Base-by-base conservation (phyloP, 352 stramenopile species). In the Pythium folliculosum region DNA sequence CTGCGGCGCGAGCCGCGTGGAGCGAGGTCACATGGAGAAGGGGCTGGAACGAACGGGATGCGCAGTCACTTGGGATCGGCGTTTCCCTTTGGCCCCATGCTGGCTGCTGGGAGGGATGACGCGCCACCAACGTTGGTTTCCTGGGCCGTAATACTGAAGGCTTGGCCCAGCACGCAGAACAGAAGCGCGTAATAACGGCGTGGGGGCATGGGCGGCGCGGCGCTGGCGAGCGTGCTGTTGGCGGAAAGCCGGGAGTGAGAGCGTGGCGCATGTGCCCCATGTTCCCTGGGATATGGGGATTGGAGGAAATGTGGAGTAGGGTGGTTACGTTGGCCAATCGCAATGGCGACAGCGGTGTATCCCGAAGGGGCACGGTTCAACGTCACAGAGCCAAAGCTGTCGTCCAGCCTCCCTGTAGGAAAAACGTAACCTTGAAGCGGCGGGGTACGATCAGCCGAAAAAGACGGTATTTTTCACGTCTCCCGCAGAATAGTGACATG, bases 251-350 rank as follows among this genome's bases (percentile, higher is more conserved):
- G 37, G 12, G 14, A 13, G 51, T 2, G 9, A 12, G 51, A 1
- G 13, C 45, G 47, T 50, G 44, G 21, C 75, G 14, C 40, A 47
- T 71, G 80, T 85, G 80, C 23, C 52, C 67, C 80, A 86, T 79
- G 76, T 82, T 78, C 64, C 77, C 84, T 80, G 22, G n/a, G 17
- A 30, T 1, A 0, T 30, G 65, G 52, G 82, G 70, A 89, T 87
- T 89, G 65, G 65, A 37, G 16, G 23, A 66, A 50, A 63, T 44
- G n/a, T 1, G 7, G 16, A 32, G n/a, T 23, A n/a, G 7, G 8
- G 30, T 5, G 22, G 8, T 16, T 22, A 21, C n/a, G 27, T 50
- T 17, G 14, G 37, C 79, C 69, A 88, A 85, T 84, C 70, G 78
- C 1, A 58, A 4, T 1, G 14, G 12, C 19, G 30, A 49, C 48